Evolutionary conservation across 2,329 filamentous ascomycete species (phyloP), one percentile per base, ranked within the genome.

Genomic region (Talaromyces sp.): DNA sequence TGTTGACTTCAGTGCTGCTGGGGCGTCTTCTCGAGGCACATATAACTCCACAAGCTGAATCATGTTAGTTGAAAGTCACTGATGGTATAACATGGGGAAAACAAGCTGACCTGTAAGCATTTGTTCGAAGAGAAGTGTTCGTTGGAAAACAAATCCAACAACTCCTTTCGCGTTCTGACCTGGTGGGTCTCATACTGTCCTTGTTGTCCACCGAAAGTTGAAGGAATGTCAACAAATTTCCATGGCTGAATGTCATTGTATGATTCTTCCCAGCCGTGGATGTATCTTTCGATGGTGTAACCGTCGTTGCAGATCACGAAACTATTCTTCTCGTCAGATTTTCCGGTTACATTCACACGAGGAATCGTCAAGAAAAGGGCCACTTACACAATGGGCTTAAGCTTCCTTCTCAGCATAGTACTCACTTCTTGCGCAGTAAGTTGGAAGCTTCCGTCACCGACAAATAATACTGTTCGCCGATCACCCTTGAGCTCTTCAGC

Each of bases 241-340:
- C 91, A 96, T 23, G 79, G 75, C 60, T 83, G 81, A 62, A 95
- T 86, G 71, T 95, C 90, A 71, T 96, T 96, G 79, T 95, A 95
- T 21, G 73, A 75, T 39, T 85, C 88, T 7, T 92, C 81, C 85
- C 87, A 88, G 48, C 91, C 91, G 76, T 96, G 91, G 69, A 95
- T 93, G 73, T 85, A 89, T 28, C 91, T 86, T 78, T 96, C 91
- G 72, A 95, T 92, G 7, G 91, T 93, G 76, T 89, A 96, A 5
- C 91, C 91, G 39, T 92, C 85, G 73, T 93, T 93, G 81, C 88
- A 90, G 66, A 95, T 88, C 65, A 93, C 82, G 73, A 95, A 92
- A 67, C 66, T 67, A 44, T 28, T 23, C 62, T 6, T 66, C 25
- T 18, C 18, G 48, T 62, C 52, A 63, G 42, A 14, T 33, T 16